Evolutionary conservation across 2,329 filamentous ascomycete species (phyloP), one percentile per base, ranked within the genome.

Genomic region (Xylaria sp.): DNA sequence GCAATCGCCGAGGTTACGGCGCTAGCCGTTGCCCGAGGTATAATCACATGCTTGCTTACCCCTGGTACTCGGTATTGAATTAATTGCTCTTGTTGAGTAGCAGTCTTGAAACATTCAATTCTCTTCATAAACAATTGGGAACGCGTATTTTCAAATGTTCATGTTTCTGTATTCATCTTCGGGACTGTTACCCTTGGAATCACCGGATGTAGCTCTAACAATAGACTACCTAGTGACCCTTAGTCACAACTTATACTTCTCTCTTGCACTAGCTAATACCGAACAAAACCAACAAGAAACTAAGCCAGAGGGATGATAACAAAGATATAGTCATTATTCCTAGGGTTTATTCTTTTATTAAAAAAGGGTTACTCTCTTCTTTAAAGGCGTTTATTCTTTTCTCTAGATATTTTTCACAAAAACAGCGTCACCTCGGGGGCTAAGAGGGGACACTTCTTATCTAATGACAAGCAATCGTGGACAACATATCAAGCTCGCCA

Each of bases 1-100:
- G 3, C 13, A 50, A 32, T 50, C 39, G 41, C 64, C 64, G 64
- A 66, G 64, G 50, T 25, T n/a, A 39, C 25, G n/a, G 58, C 37
- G 37, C 28, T 41, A 41, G 39, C 32, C n/a, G 6, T 50, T 8
- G 13, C 15, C 63, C 64, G 64, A 66, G 64, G 64, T 39, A 54
- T 25, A 28, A 52, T 37, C 57, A 58, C 63, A 65, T 60, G 55
- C 46, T 54, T n/a, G 37, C 41, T 34, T 52, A 46, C 46, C 32
- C 18, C 13, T 12, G 46, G 46, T 28, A 18, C 6, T 52, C 50
- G 37, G 10, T 12, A 32, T 52, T 32, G 23, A 13, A 18, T 10
- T 3, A 1, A 13, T 18, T 44, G 23, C 12, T 44, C 9, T 5
- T 50, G 12, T 50, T 48, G 8, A 18, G 46, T 50, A 25, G 13